Base-by-base conservation (phyloP, 1,139 yeast species). In the Meyerozyma smithsonii region DNA sequence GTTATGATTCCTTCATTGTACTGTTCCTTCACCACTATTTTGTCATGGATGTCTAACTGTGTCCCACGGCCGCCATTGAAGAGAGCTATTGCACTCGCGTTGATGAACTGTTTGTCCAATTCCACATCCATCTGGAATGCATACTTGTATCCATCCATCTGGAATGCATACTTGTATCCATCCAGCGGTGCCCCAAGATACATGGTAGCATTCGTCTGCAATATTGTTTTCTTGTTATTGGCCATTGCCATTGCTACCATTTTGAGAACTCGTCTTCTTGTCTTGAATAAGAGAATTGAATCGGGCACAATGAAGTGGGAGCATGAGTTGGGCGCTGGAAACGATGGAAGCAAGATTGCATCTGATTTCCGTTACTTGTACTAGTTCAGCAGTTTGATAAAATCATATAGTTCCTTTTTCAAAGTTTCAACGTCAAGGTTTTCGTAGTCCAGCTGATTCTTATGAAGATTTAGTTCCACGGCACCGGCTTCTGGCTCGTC, bases 401-500 rank as follows among this genome's bases (percentile, higher is more conserved):
- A 18, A 8, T 77, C 75, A 52, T 71, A 82, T 30, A 81, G 61
- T 69, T 79, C 64, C 41, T 59, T 64, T 47, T 80, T 81, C 52
- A 66, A 60, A 42, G 76, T 79, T 30, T 59, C 55, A 17, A 74
- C 56, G 12, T 70, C 58, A 41, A 77, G 57, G 48, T 76, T 69
- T 53, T 76, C 77, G 55, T 76, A 76, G 36, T 62, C 69, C 45
- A 72, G 72, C 52, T 81, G 87, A 46, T 81, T 74, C 49, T 77
- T 81, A 61, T 83, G 81, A 36, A 70, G 75, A 14, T 43, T 44
- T 8, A 18, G 24, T 7, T 37, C 34, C 16, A 50, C 44, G 5
- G 49, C 51, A 5, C 42, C 40, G 14, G 84, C 80, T 20, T 65
- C 73, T 0, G 90, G 90, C 53, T 83, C 90, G 55, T 83, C 89